Evolutionary conservation across 495 filamentous ascomycete genomes (phyloP).

Genomic region (Penicillium taxi): DNA sequence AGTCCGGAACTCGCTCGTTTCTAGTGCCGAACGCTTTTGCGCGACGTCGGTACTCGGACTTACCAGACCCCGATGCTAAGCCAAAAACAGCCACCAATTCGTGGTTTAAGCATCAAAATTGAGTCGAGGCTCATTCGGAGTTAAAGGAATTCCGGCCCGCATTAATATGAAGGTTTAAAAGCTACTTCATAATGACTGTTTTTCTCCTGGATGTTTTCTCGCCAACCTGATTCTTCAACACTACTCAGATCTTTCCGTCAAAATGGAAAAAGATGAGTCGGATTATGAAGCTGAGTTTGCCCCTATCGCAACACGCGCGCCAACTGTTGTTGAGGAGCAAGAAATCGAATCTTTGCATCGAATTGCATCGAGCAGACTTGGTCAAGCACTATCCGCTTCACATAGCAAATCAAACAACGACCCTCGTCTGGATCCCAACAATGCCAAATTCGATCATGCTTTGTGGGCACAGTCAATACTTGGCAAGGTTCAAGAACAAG

Average conservation of each 20-base stretch:
- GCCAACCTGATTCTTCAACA: no score
- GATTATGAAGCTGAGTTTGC: slow-evolving; percentile 13
- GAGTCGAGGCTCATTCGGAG: no score
- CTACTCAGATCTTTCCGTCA: no score
- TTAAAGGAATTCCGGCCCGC: no score
- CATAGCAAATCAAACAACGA: slow-evolving; percentile 20
- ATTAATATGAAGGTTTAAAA: no score
- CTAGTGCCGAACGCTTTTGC: no score
- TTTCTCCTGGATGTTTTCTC: not conserved
- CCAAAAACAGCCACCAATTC: no score
- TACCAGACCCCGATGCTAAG: no score
- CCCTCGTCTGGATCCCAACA: slow-evolving; percentile 43
- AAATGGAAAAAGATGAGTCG: slow-evolving; percentile 3
- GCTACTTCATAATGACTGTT: no score
- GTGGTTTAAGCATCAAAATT: no score
- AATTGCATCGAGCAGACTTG: slow-evolving; percentile 24
- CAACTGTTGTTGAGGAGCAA: slow-evolving; percentile 13
- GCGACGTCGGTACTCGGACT: no score
- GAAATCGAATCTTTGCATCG: slow-evolving; percentile 16
- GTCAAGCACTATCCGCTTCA: slow-evolving; percentile 15
- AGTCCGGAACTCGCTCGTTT: no score
- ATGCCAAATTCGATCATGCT: slow-evolving; percentile 44
- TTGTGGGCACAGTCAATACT: slow-evolving; percentile 42
- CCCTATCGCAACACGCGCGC: slow-evolving; percentile 10
- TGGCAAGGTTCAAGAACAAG: slow-evolving; percentile 25